phyloP scores from a whole-genome alignment of 2,329 filamentous ascomycete genomes.

The Drechslerella coelobrocha region DNA sequence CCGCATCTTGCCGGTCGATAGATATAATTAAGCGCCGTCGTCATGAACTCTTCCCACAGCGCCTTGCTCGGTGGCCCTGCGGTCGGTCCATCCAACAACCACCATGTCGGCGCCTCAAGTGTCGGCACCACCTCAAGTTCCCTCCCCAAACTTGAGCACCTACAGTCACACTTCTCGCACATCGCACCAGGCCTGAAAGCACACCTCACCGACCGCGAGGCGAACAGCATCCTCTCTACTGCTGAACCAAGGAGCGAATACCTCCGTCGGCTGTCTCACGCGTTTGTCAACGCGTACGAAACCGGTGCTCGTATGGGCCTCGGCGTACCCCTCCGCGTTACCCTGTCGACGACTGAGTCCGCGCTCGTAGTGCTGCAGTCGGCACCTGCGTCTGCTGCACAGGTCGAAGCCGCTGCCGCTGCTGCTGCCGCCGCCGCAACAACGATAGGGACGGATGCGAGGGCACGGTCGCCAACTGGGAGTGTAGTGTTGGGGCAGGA shows the following conservation, averaged over 20 bases:
- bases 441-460: constrained; percentile 17
- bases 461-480: constrained; percentile 16
- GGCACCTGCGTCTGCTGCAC: constrained; percentile 37
- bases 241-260: constrained; percentile 41
- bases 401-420: constrained; percentile 1
- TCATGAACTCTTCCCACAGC: not conserved
- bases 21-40: not conserved
- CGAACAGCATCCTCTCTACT: constrained; percentile 53
- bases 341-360: constrained; percentile 51
- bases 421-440: constrained; percentile 3
- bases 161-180: constrained; percentile 52
- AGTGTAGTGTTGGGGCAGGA: constrained; percentile 19
- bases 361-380: constrained; percentile 54
- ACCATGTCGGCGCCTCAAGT: constrained; percentile 4
- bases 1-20: not conserved
- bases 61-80: constrained; percentile 1
- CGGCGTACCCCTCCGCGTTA: constrained; percentile 53
- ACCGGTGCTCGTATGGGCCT: constrained; percentile 54
- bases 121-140: not conserved
- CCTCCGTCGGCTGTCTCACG: constrained; percentile 52
- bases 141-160: constrained; percentile 35
- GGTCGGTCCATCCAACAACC: constrained; percentile 17
- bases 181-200: constrained; percentile 52
- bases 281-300: constrained; percentile 54
- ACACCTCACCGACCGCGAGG: constrained; percentile 54